These are phyloP conservation scores for Corchorus olitorius DNA, from an alignment of 345 rosid genomes.

Conservation along the genomic window DNA sequence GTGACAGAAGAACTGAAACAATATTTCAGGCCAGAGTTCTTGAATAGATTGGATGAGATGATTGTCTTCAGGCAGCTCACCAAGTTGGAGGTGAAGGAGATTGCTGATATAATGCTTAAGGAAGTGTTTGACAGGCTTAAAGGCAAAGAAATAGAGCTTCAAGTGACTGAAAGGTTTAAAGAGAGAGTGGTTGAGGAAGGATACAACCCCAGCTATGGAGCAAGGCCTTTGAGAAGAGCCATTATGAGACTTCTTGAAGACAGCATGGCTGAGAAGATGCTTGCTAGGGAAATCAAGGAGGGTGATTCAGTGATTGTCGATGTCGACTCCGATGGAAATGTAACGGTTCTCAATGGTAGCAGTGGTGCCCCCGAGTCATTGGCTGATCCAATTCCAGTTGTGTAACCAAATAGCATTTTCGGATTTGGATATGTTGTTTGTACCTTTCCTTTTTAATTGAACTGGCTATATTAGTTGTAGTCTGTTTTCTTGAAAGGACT, in stretches of 20 bases:
- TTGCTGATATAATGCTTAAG: slow-evolving; percentile 90
- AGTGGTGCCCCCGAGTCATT: slow-evolving; percentile 62
- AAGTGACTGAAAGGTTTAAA: slow-evolving; percentile 87
- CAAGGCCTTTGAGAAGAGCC: slow-evolving; percentile 94
- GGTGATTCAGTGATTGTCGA: slow-evolving; percentile 93
- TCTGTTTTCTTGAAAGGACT: slow-evolving; percentile 32
- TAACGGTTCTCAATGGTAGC: slow-evolving; percentile 81
- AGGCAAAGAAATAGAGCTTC: slow-evolving; percentile 84
- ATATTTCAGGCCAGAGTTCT: slow-evolving; percentile 92
- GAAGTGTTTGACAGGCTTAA: slow-evolving; percentile 81
- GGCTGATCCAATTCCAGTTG: slow-evolving; percentile 52
- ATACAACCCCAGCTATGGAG: slow-evolving; percentile 93
- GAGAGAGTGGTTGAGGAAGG: slow-evolving; percentile 97
- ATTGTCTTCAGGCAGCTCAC: slow-evolving; percentile 93
- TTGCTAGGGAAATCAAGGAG: slow-evolving; percentile 85
- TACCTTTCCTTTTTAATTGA: slow-evolving; percentile 23
- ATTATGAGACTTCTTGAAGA: slow-evolving; percentile 95
- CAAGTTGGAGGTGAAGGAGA: slow-evolving; percentile 89
- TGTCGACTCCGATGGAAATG: slow-evolving; percentile 78
- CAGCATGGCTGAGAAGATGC: slow-evolving; percentile 99
- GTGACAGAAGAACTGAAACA: slow-evolving; percentile 93
- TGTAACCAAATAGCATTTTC: slow-evolving; percentile 30
- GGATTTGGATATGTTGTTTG: slow-evolving; percentile 33
- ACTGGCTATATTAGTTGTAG: slow-evolving; percentile 29
- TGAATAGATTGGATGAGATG: slow-evolving; percentile 96